These are phyloP conservation scores for Diplodia seriata DNA, from an alignment of 2,329 filamentous ascomycete species.

Conservation along the genomic window DNA sequence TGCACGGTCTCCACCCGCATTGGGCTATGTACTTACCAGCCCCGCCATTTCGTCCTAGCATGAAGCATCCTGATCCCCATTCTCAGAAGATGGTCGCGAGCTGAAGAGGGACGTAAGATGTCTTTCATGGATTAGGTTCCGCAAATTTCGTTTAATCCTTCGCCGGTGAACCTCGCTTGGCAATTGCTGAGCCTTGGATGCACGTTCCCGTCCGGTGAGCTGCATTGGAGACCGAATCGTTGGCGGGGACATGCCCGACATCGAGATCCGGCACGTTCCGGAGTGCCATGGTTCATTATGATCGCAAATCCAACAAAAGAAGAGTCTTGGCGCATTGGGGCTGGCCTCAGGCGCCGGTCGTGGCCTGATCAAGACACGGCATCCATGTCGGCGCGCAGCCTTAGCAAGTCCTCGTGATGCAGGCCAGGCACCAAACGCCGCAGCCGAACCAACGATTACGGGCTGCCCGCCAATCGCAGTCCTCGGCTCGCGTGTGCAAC, in stretches of 20 bases:
- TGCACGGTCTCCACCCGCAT: too few relatives aligned
- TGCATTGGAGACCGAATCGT: not conserved
- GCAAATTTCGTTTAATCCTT: not conserved
- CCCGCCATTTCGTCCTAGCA: not conserved
- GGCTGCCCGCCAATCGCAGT: not conserved
- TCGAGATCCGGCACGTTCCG: constrained; percentile 10
- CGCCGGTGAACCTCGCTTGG: constrained; percentile 7
- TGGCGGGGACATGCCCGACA: not conserved
- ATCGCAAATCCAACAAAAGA: not conserved
- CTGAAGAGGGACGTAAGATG: not conserved
- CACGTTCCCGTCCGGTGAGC: not conserved
- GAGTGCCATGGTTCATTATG: not conserved
- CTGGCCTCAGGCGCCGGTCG: not conserved
- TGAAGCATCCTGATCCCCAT: not conserved
- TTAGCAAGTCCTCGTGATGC: constrained; percentile 29
- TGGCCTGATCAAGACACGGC: constrained; percentile 12
- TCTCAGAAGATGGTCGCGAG: not conserved
- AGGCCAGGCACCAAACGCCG: constrained; percentile 15
- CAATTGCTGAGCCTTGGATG: not conserved
- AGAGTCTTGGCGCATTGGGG: not conserved
- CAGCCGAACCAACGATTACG: not conserved
- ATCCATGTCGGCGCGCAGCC: constrained; percentile 6
- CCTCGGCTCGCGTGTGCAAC: not conserved
- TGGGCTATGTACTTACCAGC: not conserved
- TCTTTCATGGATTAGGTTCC: not conserved